Conservation (phyloP, 805 yeast species). For the Candida maltosa region DNA sequence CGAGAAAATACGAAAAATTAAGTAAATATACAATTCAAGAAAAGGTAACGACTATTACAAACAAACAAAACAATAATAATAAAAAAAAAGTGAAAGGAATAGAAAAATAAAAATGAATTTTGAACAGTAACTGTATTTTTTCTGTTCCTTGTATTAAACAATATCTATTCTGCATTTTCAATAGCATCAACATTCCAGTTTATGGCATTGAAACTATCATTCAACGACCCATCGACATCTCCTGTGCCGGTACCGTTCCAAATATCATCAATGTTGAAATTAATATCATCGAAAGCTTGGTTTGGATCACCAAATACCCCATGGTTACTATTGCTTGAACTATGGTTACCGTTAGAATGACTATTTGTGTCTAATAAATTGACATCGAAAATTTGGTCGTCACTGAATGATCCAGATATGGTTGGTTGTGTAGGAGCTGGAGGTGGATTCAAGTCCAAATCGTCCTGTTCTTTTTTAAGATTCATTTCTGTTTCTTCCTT, state of each 20-base stretch:
- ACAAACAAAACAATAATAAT: constrained; percentile 2
- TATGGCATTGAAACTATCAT: constrained; percentile 34
- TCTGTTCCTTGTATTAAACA: too few relatives aligned
- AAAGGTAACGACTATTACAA: not conserved
- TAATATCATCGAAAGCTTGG: constrained; percentile 37
- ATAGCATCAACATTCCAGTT: constrained; percentile 36
- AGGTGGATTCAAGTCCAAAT: constrained; percentile 12
- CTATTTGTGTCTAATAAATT: constrained; percentile 21
- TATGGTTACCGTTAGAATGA: constrained; percentile 12
- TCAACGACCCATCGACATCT: constrained; percentile 24
- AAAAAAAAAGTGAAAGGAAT: not conserved
- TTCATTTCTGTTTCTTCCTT: too few relatives aligned
- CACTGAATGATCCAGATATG: constrained; percentile 20
- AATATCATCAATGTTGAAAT: constrained; percentile 41
- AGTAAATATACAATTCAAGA: not conserved
- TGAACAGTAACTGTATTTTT: too few relatives aligned
- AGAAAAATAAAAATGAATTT: too few relatives aligned
- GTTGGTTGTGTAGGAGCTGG: constrained; percentile 2
- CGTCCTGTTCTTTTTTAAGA: too few relatives aligned
- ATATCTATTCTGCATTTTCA: constrained; percentile 17
- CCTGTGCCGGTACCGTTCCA: constrained; percentile 26
- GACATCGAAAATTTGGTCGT: constrained; percentile 32
- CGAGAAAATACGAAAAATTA: constrained; percentile 5
- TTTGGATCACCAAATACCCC: constrained; percentile 10
- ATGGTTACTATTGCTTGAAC: constrained; percentile 17